Conservation (phyloP, 148 eudicot genomes). For the Polygonum aviculare region DNA sequence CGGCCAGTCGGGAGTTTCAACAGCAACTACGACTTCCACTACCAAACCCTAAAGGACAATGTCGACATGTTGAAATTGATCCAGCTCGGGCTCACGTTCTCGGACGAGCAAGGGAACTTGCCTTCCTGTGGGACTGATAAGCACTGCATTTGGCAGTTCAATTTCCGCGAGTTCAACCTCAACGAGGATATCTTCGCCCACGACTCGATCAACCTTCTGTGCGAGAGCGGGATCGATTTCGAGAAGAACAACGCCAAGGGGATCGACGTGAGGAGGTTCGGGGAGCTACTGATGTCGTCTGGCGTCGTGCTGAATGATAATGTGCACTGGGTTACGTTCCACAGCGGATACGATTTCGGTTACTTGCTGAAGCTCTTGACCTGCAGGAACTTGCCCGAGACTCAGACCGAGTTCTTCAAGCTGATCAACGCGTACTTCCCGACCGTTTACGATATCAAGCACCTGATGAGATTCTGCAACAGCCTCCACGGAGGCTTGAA, state of each 20-base stretch:
- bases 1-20: constrained; percentile 41
- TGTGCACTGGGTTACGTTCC: constrained; percentile 45
- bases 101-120: constrained; percentile 35
- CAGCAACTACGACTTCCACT: constrained; percentile 33
- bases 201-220: constrained; percentile 36
- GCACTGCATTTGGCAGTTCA: constrained; percentile 41
- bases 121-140: constrained; percentile 35
- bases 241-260: constrained; percentile 29
- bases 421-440: constrained; percentile 37
- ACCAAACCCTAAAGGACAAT: constrained; percentile 39
- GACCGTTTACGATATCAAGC: constrained; percentile 30
- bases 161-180: constrained; percentile 35
- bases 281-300: constrained; percentile 48
- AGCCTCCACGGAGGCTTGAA: constrained; percentile 47
- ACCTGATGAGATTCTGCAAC: constrained; percentile 32
- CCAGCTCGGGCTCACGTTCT: constrained; percentile 38
- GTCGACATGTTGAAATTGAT: constrained; percentile 40
- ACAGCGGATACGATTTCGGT: constrained; percentile 47
- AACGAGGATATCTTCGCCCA: constrained; percentile 33
- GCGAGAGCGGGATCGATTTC: constrained; percentile 41
- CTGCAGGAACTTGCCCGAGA: constrained; percentile 32
- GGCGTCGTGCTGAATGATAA: constrained; percentile 38
- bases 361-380: constrained; percentile 46
- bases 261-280: constrained; percentile 29
- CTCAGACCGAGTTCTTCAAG: constrained; percentile 30